These are phyloP conservation scores for Clonostachys rhizophaga DNA, from an alignment of 2,329 filamentous ascomycete genomes.

Conservation along the genomic window DNA sequence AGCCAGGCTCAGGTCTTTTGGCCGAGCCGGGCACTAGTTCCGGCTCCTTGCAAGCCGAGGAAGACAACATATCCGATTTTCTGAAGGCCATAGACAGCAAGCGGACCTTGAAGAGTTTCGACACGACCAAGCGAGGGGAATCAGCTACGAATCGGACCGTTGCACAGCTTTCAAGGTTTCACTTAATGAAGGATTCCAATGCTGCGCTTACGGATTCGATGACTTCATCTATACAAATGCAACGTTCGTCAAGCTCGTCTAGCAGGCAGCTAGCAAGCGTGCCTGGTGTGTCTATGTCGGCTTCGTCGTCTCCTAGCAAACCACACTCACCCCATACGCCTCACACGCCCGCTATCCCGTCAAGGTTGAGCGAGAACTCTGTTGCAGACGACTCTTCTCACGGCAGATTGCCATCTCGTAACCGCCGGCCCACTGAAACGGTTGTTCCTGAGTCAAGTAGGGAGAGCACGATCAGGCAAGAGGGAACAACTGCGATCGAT, in stretches of 20 bases:
- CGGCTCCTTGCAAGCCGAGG: conserved; percentile 68
- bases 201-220: conserved; percentile 88
- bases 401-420: conserved; percentile 20
- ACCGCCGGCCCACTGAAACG: conserved; percentile 13
- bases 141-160: conserved; percentile 70
- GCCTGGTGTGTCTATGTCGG: conserved; percentile 70
- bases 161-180: conserved; percentile 79
- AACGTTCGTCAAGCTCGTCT: conserved; percentile 74
- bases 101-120: conserved; percentile 80
- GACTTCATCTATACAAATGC: conserved; percentile 81
- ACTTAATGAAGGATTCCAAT: conserved; percentile 84
- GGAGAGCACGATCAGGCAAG: conserved; percentile 34
- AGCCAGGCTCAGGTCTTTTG: conserved; percentile 76
- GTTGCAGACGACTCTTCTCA: conserved; percentile 41
- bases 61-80: conserved; percentile 92
- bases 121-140: conserved; percentile 61
- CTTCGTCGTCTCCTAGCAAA: conserved; percentile 85
- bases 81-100: conserved; percentile 82
- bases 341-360: conserved; percentile 90
- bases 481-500: conserved; percentile 63
- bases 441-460: conserved; percentile 22
- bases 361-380: conserved; percentile 86
- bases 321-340: conserved; percentile 86
- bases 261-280: conserved; percentile 56
- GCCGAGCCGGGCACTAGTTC: conserved; percentile 65